Base-by-base conservation (phyloP, 2,329 filamentous ascomycete species). In the Fusarium sp. region DNA sequence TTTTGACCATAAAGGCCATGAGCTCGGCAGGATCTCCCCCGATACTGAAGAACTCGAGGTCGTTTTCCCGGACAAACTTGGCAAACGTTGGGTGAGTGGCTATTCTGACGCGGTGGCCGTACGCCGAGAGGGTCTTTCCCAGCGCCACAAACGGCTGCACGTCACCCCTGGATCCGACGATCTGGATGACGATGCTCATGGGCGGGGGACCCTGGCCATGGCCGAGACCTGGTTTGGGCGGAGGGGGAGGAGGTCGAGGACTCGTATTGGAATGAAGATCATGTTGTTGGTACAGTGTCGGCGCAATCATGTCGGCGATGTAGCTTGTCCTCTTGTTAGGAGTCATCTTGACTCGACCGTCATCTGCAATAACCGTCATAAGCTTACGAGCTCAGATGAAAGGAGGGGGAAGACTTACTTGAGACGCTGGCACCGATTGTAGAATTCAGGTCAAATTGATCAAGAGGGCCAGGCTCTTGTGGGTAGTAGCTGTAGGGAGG, bases 1-100 rank as follows among this genome's bases (percentile, higher is more conserved):
- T 93, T 82, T 95, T 95, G 52, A 97, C 94, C 94, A 97, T 97
- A 78, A 95, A 97, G 4, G 94, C 94, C 93, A 95, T 95, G 47
- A 95, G 85, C 76, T 93, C 89, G 2, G 91, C 88, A 2, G 93
- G 93, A 79, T 95, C 92, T 3, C 93, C 93, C 17, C 93, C 92
- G 60, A 95, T 93, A 69, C 84, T 89, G 81, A 93, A 95, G 81
- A 95, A 95, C 77, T 95, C 93, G 15, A 95, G 86, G 0, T 87
- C 92, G 79, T 91, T 91, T 62, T 93, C 89, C 68, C 90, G 87
- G 4, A 95, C 90, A 74, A 95, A 94, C 1, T 85, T 81, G 73
- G 90, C 86, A 76, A 95, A 95, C 2, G 87, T 90, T 4, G 88
- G 82, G 77, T 95, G 93, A 0, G 93, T 95, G 7, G 93, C 93